phyloP scores from a whole-genome alignment of 306 rosid genomes.

The Ormosia semicastrata region DNA sequence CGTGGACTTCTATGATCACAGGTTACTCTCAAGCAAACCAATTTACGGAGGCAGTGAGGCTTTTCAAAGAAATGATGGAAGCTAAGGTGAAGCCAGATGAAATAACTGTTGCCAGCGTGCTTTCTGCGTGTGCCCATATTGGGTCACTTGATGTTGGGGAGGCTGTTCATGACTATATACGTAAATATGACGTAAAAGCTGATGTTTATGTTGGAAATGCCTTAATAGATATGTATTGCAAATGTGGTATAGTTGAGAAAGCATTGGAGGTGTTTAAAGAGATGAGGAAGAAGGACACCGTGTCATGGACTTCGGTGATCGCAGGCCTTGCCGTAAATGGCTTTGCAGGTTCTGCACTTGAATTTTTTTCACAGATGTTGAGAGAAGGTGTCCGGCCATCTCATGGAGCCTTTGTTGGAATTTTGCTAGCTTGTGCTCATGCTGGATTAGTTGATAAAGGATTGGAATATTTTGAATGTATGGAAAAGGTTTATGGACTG shows the following conservation, averaged over 20 bases:
- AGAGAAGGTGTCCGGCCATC: constrained; percentile 58
- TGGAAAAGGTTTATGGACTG: constrained; percentile 65
- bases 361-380: constrained; percentile 64
- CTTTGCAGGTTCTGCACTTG: constrained; percentile 61
- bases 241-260: constrained; percentile 79
- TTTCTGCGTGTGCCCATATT: constrained; percentile 87
- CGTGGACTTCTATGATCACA: constrained; percentile 86
- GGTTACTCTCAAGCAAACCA: constrained; percentile 68
- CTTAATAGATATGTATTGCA: constrained; percentile 84
- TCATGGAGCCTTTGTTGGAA: constrained; percentile 72
- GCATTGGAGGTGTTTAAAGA: constrained; percentile 63
- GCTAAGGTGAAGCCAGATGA: constrained; percentile 74
- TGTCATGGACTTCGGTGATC: constrained; percentile 74
- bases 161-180: constrained; percentile 57
- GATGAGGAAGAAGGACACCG: constrained; percentile 64
- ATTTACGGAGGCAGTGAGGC: constrained; percentile 57
- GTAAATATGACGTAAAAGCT: constrained; percentile 50
- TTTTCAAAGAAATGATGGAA: constrained; percentile 81
- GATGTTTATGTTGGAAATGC: constrained; percentile 77
- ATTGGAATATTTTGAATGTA: constrained; percentile 64
- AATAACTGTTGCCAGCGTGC: constrained; percentile 64
- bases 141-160: constrained; percentile 83
- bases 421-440: constrained; percentile 80
- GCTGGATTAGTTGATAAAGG: constrained; percentile 82
- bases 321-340: constrained; percentile 90